phyloP scores from a whole-genome alignment of 345 rosid species.

The Toxicodendron radicans region DNA sequence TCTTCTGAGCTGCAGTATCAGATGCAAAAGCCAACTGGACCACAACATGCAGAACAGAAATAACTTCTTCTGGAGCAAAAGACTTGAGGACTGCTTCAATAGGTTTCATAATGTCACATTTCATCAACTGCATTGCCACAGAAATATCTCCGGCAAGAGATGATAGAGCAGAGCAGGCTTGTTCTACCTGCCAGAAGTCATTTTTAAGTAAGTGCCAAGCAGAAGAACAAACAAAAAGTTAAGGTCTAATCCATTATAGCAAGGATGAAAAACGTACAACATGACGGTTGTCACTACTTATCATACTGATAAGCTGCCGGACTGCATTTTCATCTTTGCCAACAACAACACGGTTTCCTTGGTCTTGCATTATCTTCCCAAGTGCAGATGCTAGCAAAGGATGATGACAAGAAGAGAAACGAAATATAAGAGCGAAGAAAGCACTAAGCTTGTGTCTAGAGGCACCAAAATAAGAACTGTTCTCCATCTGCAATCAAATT shows the following conservation, averaged over 20 bases:
- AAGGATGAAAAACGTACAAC: constrained; percentile 62
- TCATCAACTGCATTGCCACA: constrained; percentile 90
- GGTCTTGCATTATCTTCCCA: constrained; percentile 96
- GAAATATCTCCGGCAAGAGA: constrained; percentile 91
- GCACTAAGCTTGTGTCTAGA: constrained; percentile 96
- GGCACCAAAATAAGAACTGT: constrained; percentile 89
- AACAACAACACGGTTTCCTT: constrained; percentile 80
- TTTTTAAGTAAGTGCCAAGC: constrained; percentile 26
- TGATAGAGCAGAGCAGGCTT: constrained; percentile 95
- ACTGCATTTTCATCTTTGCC: constrained; percentile 99
- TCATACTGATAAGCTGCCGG: constrained; percentile 98
- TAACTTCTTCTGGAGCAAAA: constrained; percentile 67
- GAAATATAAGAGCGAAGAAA: constrained; percentile 95
- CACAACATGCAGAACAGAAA: constrained; percentile 89
- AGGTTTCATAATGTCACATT: constrained; percentile 97
- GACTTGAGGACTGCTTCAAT: constrained; percentile 86
- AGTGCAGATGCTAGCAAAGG: constrained; percentile 95
- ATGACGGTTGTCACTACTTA: constrained; percentile 87
- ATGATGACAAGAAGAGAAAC: constrained; percentile 98
- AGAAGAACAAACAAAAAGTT: constrained; percentile 12
- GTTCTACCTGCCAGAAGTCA: constrained; percentile 69
- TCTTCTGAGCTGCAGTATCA: constrained; percentile 84
- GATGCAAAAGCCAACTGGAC: constrained; percentile 82
- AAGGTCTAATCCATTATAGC: constrained; percentile 6
- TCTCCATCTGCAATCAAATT: constrained; percentile 70